phyloP scores from a whole-genome alignment of 75 land plant species.

The Pseudotsuga menziesii region DNA sequence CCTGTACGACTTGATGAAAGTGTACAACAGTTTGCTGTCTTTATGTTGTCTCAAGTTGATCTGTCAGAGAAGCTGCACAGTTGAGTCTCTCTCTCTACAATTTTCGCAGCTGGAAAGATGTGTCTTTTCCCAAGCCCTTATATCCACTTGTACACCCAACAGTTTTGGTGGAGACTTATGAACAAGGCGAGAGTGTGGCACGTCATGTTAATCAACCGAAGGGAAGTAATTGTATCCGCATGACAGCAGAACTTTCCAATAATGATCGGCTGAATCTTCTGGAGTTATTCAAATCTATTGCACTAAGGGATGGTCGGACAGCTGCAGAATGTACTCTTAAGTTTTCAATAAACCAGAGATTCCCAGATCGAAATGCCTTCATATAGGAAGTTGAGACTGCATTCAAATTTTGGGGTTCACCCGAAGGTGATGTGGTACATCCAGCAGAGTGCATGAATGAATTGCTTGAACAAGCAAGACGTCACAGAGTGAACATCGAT shows the following conservation, averaged over 20 bases:
- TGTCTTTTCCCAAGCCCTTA: too few relatives aligned
- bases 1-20: conserved; percentile 68
- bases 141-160: too few relatives aligned
- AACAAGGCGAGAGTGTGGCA: too few relatives aligned
- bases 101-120: too few relatives aligned
- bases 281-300: conserved; percentile 86
- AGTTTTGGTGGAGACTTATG: too few relatives aligned
- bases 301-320: conserved; percentile 67
- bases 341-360: conserved; percentile 69
- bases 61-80: conserved; percentile 84
- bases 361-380: conserved; percentile 77
- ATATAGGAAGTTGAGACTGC: conserved; percentile 73
- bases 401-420: conserved; percentile 71
- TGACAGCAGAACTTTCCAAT: conserved; percentile 90
- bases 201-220: too few relatives aligned
- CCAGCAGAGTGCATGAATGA: conserved; percentile 93
- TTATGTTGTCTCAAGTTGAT: too few relatives aligned
- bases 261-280: conserved; percentile 56
- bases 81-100: conserved; percentile 82
- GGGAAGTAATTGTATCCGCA: too few relatives aligned
- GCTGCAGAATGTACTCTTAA: conserved; percentile 83
- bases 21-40: too few relatives aligned
- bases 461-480: conserved; percentile 84
- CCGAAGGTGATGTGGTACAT: conserved; percentile 66
- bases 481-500: conserved; percentile 89